Evolutionary conservation across 768 basidiomycete species (phyloP).

Genomic region (Brasilioporus rufonigricans): DNA sequence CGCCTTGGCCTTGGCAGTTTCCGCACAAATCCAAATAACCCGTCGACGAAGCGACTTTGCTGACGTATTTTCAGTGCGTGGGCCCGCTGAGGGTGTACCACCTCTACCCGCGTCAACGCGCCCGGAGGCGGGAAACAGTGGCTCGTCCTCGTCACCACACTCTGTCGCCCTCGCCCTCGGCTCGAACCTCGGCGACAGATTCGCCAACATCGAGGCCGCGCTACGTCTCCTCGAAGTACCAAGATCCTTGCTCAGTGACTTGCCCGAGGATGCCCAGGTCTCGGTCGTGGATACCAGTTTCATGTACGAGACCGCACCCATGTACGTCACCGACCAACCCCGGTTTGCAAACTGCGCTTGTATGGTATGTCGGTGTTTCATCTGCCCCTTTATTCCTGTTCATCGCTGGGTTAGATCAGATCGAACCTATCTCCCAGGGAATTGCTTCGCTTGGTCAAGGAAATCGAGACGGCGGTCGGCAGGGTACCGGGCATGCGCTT

Average conservation of each 20-base stretch:
- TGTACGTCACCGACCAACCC: conserved; percentile 94
- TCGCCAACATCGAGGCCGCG: conserved; percentile 77
- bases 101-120: not conserved
- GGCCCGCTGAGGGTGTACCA: no score
- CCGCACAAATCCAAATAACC: conserved; percentile 60
- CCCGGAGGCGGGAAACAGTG: no score
- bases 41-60: conserved; percentile 43
- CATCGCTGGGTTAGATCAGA: conserved; percentile 48
- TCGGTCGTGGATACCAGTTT: conserved; percentile 76
- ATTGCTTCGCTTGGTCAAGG: conserved; percentile 66
- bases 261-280: conserved; percentile 27
- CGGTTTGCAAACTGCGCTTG: conserved; percentile 90
- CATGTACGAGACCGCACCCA: conserved; percentile 90
- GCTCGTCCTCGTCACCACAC: conserved; percentile 17
- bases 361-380: conserved; percentile 51
- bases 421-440: conserved; percentile 61
- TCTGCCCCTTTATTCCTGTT: not conserved
- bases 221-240: conserved; percentile 66
- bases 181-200: conserved; percentile 87
- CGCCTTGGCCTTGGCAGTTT: conserved; percentile 65
- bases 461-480: conserved; percentile 72
- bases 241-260: conserved; percentile 22
- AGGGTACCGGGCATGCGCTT: conserved; percentile 75
- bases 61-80: not conserved
- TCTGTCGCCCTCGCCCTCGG: conserved; percentile 76